phyloP scores from a whole-genome alignment of 805 yeast species.

The Priceomyces haplophilus region DNA sequence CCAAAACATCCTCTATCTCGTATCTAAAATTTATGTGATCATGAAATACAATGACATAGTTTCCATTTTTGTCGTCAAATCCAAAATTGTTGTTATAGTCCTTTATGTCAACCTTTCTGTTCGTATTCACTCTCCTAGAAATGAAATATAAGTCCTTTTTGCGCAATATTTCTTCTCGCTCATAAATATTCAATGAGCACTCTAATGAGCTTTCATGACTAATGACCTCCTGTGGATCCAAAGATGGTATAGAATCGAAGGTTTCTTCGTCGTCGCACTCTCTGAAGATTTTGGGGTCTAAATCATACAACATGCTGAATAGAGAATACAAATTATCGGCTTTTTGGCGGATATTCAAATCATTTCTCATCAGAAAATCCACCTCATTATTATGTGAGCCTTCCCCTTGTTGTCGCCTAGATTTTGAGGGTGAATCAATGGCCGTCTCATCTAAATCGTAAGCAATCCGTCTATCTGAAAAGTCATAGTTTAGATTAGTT shows the following conservation, averaged over 20 bases:
- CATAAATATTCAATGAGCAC: conserved; percentile 47
- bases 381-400: background rate
- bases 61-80: conserved; percentile 67
- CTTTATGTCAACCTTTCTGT: conserved; percentile 31
- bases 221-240: conserved; percentile 6
- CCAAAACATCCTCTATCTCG: conserved; percentile 56
- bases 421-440: conserved; percentile 7
- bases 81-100: conserved; percentile 55
- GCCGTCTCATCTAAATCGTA: background rate
- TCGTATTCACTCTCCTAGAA: conserved; percentile 43
- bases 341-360: conserved; percentile 7
- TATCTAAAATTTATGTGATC: conserved; percentile 80
- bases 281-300: conserved; percentile 28
- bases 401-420: background rate
- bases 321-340: conserved; percentile 16
- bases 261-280: conserved; percentile 3
- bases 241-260: background rate
- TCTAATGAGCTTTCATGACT: conserved; percentile 1
- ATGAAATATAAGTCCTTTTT: conserved; percentile 48
- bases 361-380: background rate
- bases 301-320: conserved; percentile 18
- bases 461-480: background rate
- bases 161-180: conserved; percentile 58
- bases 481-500: conserved; percentile 15
- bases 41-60: conserved; percentile 50